Evolutionary conservation across 257 asterid genomes (phyloP).

Genomic region (Leptodermis oblonga): DNA sequence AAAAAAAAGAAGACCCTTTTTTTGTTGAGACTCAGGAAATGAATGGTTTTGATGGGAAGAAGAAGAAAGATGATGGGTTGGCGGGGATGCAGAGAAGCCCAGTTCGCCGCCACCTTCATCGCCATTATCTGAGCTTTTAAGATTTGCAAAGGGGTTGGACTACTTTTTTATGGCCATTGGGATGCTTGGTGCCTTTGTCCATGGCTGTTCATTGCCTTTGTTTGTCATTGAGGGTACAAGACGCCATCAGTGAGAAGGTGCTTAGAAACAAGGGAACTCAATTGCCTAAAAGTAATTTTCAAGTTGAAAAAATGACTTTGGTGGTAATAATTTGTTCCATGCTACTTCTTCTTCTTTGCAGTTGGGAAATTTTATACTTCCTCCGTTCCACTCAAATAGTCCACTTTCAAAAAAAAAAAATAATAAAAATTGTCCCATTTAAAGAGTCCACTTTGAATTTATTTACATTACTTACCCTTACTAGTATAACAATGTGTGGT

Average conservation of each 20-base stretch:
- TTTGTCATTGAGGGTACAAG: constrained; percentile 90
- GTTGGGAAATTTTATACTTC: constrained; percentile 97
- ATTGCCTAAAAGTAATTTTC: not conserved
- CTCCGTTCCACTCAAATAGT: too few relatives aligned
- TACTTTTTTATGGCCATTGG: constrained; percentile 75
- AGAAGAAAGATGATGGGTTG: constrained; percentile 38
- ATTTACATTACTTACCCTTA: too few relatives aligned
- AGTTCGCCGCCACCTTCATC: constrained; percentile 44
- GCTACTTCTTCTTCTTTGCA: constrained; percentile 18
- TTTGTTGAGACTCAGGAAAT: constrained; percentile 25
- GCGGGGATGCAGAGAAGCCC: constrained; percentile 41
- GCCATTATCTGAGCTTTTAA: constrained; percentile 61
- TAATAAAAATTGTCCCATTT: too few relatives aligned
- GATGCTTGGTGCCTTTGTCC: constrained; percentile 85
- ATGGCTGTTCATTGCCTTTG: constrained; percentile 88
- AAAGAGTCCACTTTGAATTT: too few relatives aligned
- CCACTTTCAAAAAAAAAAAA: too few relatives aligned
- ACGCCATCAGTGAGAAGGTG: constrained; percentile 96
- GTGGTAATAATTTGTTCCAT: not conserved
- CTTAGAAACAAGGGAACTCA: too few relatives aligned
- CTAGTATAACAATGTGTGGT: too few relatives aligned
- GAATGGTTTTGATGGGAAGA: too few relatives aligned
- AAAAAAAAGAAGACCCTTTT: too few relatives aligned
- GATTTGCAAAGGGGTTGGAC: constrained; percentile 89
- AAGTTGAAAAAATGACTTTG: not conserved